phyloP scores from a whole-genome alignment of 208 protist genomes.

The Naegleria fowleri region DNA sequence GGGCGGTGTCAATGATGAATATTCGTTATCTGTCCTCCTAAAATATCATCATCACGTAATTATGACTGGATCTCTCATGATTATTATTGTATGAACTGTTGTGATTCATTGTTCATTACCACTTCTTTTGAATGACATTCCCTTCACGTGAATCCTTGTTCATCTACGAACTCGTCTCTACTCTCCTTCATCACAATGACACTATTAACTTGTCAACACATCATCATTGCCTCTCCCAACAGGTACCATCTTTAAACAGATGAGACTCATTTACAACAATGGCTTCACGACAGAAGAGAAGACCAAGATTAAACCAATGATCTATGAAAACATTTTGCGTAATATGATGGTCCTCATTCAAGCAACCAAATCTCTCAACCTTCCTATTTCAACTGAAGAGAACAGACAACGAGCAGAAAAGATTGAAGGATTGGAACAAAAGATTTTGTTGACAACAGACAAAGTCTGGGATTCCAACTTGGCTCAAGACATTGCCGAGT shows the following conservation, averaged over 20 bases:
- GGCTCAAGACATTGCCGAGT: conserved; percentile 43
- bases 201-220: conserved; percentile 36
- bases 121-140: too few relatives aligned
- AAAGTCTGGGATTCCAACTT: conserved; percentile 32
- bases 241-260: conserved; percentile 57
- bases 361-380: not conserved
- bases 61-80: not conserved
- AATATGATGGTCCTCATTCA: conserved; percentile 7
- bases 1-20: too few relatives aligned
- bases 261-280: conserved; percentile 52
- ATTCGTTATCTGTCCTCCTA: too few relatives aligned
- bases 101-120: not conserved
- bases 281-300: conserved; percentile 19
- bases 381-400: conserved; percentile 24
- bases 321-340: not conserved
- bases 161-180: not conserved
- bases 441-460: not conserved
- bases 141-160: not conserved
- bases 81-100: conserved; percentile 17
- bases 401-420: not conserved
- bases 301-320: not conserved
- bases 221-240: too few relatives aligned
- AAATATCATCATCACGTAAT: too few relatives aligned
- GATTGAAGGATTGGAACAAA: not conserved
- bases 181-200: not conserved